These are phyloP conservation scores for Podila epicladia DNA, from an alignment of 192 early-diverging fungal genomes.

Conservation along the genomic window DNA sequence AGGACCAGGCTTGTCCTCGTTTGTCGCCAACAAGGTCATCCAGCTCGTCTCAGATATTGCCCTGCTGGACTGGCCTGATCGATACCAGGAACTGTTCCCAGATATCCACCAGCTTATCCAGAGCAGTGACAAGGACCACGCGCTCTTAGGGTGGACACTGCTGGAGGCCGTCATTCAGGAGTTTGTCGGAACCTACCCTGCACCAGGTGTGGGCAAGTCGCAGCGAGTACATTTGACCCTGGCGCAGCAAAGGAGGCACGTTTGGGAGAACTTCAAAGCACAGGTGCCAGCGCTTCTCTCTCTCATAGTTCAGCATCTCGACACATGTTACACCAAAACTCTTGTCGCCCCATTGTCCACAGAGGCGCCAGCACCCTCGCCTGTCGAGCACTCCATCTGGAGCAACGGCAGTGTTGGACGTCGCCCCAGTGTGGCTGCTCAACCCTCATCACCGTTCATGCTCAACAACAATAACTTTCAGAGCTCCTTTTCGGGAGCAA, in stretches of 20 bases:
- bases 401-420: slow-evolving; percentile 21
- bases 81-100: slow-evolving; percentile 40
- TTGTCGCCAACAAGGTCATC: slow-evolving; percentile 45
- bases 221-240: slow-evolving; percentile 23
- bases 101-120: slow-evolving; percentile 32
- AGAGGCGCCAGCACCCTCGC: slow-evolving; percentile 47
- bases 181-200: slow-evolving; percentile 34
- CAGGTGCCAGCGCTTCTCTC: slow-evolving; percentile 28
- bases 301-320: slow-evolving; percentile 42
- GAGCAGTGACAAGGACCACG: slow-evolving; percentile 34
- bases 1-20: slow-evolving; percentile 9
- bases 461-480: slow-evolving; percentile 22
- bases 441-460: slow-evolving; percentile 5
- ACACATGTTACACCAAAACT: slow-evolving; percentile 36
- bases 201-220: slow-evolving; percentile 21
- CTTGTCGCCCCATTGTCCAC: slow-evolving; percentile 36
- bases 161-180: slow-evolving; percentile 39
- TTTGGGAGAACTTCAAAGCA: slow-evolving; percentile 40
- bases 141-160: slow-evolving; percentile 39
- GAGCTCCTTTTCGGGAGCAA: slow-evolving; percentile 28
- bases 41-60: slow-evolving; percentile 44
- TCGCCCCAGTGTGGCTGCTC: slow-evolving; percentile 19
- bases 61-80: slow-evolving; percentile 44
- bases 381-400: slow-evolving; percentile 43
- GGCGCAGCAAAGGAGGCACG: slow-evolving; percentile 21